Percentiles rank a stretch among this genome's conserved stretches.
phyloP scores from a whole-genome alignment of 202 grass and related monocot genomes.

The Zizania palustris region DNA sequence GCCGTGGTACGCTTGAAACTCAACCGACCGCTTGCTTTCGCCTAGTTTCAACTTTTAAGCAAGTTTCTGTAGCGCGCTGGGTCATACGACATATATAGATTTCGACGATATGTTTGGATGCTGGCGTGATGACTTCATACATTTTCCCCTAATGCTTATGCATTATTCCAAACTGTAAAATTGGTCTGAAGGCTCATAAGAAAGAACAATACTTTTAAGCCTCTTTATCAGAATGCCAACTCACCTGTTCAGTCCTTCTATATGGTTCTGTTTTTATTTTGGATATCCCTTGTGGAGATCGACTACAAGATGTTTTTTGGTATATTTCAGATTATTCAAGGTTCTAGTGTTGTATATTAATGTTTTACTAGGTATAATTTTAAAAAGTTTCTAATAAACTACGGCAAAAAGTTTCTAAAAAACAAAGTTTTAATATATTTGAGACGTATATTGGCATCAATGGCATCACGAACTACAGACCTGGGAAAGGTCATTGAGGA shows the following conservation, averaged over 20 bases:
- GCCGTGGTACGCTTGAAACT: constrained; percentile 59
- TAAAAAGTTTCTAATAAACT: background rate
- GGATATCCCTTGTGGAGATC: background rate
- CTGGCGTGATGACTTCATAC: background rate
- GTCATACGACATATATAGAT: constrained; percentile 17
- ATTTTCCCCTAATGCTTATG: constrained; percentile 1
- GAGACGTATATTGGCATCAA: background rate
- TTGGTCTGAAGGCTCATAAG: background rate
- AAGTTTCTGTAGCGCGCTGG: background rate
- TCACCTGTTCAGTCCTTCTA: background rate
- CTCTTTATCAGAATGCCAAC: background rate
- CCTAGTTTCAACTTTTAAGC: background rate
- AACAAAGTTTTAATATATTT: background rate
- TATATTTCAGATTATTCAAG: background rate
- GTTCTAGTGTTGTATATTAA: background rate
- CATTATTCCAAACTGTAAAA: background rate
- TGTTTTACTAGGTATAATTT: background rate
- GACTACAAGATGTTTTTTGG: background rate
- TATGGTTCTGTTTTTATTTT: background rate
- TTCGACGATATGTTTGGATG: constrained; percentile 20
- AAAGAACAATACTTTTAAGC: background rate
- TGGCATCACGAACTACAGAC: background rate
- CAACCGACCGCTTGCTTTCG: background rate
- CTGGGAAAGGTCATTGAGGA: background rate
- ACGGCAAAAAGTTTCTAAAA: background rate